These are phyloP conservation scores for Curvularia sp. DNA, from an alignment of 2,329 filamentous ascomycete species.

Conservation along the genomic window DNA sequence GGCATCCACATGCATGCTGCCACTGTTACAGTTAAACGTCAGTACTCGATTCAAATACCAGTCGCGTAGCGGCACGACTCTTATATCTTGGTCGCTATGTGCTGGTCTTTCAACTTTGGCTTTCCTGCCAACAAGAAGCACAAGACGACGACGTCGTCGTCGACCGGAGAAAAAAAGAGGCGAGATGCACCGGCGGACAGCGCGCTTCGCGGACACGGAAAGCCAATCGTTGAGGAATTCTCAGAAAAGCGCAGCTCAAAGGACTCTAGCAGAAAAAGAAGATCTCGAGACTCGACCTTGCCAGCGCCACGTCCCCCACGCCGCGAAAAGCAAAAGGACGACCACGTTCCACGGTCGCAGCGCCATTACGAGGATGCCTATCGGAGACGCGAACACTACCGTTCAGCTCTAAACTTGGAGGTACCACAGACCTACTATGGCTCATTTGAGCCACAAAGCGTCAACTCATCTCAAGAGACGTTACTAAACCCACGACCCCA, in stretches of 20 bases:
- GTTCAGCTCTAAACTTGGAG: constrained; percentile 36
- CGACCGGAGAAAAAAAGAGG: constrained; percentile 43
- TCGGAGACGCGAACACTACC: constrained; percentile 29
- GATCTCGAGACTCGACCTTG: constrained; percentile 30
- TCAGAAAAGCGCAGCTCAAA: constrained; percentile 45
- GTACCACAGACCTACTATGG: constrained; percentile 43
- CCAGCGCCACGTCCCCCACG: constrained; percentile 35
- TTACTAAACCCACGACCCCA: constrained; percentile 49
- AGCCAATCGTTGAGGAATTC: constrained; percentile 31
- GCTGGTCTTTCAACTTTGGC: constrained; percentile 48
- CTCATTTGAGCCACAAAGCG: constrained; percentile 32
- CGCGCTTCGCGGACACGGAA: constrained; percentile 36
- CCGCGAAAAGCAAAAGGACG: constrained; percentile 32
- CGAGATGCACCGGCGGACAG: constrained; percentile 33
- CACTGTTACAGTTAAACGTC: constrained; percentile 18
- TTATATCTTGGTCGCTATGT: constrained; percentile 44
- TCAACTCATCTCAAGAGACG: constrained; percentile 45
- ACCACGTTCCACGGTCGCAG: constrained; percentile 30
- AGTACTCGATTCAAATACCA: constrained; percentile 24
- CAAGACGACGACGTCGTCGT: constrained; percentile 37
- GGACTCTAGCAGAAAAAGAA: constrained; percentile 36
- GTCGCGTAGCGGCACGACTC: constrained; percentile 40
- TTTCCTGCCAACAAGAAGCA: constrained; percentile 42
- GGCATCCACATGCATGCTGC: constrained; percentile 34
- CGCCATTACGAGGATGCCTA: constrained; percentile 26